A percentile compares a stretch with the other conserved stretches of the same genome.
These are phyloP conservation scores for Stereocaulon alpinum DNA, from an alignment of 495 filamentous ascomycete species.

Conservation along the genomic window DNA sequence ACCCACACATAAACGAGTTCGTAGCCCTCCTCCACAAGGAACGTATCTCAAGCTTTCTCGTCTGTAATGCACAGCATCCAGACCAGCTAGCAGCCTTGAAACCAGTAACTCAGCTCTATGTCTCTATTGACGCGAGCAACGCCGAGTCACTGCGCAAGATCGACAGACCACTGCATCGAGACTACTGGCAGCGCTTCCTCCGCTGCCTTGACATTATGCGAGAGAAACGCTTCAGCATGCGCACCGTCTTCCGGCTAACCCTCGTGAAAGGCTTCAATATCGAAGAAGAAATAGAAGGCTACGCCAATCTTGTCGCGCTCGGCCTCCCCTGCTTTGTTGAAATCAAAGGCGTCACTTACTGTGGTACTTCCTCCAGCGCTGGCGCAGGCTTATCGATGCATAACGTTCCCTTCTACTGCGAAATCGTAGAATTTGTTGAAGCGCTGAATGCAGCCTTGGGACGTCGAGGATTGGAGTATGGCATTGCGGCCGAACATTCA, in stretches of 20 bases:
- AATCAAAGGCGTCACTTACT: slow-evolving; percentile 94
- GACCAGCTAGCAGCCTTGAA: slow-evolving; percentile 72
- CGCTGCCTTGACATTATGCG: slow-evolving; percentile 82
- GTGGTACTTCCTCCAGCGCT: slow-evolving; percentile 71
- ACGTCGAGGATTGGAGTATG: slow-evolving; percentile 63
- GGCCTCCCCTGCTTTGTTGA: slow-evolving; percentile 86
- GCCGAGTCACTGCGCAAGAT: slow-evolving; percentile 76
- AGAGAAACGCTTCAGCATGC: slow-evolving; percentile 67
- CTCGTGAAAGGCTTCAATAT: slow-evolving; percentile 96
- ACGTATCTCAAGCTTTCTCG: slow-evolving; percentile 85
- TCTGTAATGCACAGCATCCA: slow-evolving; percentile 97
- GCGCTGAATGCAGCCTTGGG: slow-evolving; percentile 56
- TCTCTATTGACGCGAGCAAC: slow-evolving; percentile 89
- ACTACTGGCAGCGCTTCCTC: slow-evolving; percentile 95
- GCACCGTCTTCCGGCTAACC: slow-evolving; percentile 90
- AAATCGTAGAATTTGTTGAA: slow-evolving; percentile 70
- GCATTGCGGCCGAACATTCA: slow-evolving; percentile 87
- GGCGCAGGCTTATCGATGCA: slow-evolving; percentile 84
- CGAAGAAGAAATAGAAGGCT: slow-evolving; percentile 82
- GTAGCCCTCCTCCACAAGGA: slow-evolving; percentile 68
- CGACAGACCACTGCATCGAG: slow-evolving; percentile 83
- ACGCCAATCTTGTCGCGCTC: slow-evolving; percentile 75
- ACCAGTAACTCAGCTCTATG: slow-evolving; percentile 88
- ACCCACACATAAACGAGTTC: slow-evolving; percentile 92
- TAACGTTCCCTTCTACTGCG: slow-evolving; percentile 91